Conservation (phyloP, 1,284 basidiomycete species). For the Phaffia rhodozyma region DNA sequence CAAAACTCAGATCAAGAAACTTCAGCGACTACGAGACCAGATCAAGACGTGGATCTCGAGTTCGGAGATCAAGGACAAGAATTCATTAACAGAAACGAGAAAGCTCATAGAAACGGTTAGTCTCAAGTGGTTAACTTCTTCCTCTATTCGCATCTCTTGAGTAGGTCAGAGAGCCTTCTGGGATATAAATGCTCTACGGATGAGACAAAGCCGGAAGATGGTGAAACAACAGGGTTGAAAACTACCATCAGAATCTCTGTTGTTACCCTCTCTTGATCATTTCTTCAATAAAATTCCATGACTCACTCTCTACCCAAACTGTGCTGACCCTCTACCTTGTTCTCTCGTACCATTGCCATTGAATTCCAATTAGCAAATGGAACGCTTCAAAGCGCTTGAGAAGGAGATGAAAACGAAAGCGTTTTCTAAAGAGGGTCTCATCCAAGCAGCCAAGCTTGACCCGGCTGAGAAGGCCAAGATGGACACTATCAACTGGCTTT, state of each 20-base stretch:
- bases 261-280: background rate
- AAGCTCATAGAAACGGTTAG: conserved; percentile 94
- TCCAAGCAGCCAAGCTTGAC: conserved; percentile 85
- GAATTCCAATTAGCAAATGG: conserved; percentile 77
- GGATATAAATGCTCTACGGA: too few relatives aligned
- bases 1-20: conserved; percentile 98
- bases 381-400: conserved; percentile 99
- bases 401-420: conserved; percentile 99
- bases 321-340: background rate
- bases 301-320: background rate
- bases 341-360: conserved; percentile 3
- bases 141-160: too few relatives aligned
- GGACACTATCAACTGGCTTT: conserved; percentile 77
- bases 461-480: conserved; percentile 94
- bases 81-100: conserved; percentile 78
- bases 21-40: conserved; percentile 93
- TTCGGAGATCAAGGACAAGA: conserved; percentile 99
- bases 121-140: conserved; percentile 19
- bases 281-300: background rate
- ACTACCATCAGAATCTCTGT: background rate
- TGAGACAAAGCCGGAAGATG: too few relatives aligned
- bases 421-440: conserved; percentile 97
- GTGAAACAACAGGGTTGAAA: too few relatives aligned
- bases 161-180: too few relatives aligned
- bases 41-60: conserved; percentile 98